Evolutionary conservation across 257 asterid genomes (phyloP).

Genomic region (Solanum tarapatanum): DNA sequence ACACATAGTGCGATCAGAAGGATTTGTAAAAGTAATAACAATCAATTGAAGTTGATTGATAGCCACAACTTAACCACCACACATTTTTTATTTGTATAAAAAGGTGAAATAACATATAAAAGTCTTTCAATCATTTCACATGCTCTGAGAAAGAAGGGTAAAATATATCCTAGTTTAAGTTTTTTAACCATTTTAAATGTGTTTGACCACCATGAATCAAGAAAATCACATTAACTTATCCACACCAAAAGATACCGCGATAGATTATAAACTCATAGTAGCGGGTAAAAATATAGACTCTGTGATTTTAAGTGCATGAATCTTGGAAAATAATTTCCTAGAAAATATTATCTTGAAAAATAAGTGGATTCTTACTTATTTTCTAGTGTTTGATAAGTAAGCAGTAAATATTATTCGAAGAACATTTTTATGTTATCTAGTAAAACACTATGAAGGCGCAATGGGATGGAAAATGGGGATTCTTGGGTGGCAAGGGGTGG

Average conservation of each 20-base stretch:
- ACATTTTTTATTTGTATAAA: not conserved
- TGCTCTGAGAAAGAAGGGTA: not conserved
- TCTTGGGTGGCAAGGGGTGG: not conserved
- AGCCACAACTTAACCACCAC: not conserved
- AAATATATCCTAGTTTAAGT: not conserved
- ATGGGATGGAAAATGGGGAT: not conserved
- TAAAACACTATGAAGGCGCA: not conserved
- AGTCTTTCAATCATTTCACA: not conserved
- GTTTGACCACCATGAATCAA: not conserved
- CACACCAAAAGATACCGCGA: not conserved
- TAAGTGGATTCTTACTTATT: not conserved
- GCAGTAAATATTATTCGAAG: not conserved
- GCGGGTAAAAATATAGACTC: not conserved
- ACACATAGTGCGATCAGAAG: not conserved
- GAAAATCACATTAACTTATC: not conserved
- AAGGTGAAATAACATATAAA: not conserved
- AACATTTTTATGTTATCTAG: not conserved
- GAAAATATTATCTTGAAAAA: not conserved
- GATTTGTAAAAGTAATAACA: not conserved
- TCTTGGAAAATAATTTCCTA: too few relatives aligned
- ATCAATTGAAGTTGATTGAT: not conserved
- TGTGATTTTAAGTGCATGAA: too few relatives aligned
- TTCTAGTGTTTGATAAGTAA: not conserved
- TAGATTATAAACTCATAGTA: not conserved
- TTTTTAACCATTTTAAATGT: not conserved